Conservation (phyloP, 208 protist genomes). For the Acanthamoeba rhysodes region DNA sequence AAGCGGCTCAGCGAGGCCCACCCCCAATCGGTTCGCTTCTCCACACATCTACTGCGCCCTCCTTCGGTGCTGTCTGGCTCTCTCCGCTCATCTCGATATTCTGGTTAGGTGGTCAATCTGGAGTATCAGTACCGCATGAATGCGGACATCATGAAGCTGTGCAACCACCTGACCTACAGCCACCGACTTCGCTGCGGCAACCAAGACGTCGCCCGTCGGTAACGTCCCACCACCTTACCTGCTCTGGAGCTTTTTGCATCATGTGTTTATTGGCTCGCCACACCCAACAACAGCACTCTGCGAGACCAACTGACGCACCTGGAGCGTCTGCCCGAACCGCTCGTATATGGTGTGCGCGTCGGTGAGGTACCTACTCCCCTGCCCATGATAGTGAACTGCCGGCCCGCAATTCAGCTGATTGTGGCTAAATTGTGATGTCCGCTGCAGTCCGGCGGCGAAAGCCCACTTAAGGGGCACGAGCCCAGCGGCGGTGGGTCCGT, state of each 20-base stretch:
- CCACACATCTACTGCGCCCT: neutral
- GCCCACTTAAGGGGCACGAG: neutral
- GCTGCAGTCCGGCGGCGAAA: too few relatives aligned
- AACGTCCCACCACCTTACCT: neutral
- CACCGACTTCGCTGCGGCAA: conserved; percentile 82
- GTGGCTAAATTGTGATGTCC: neutral
- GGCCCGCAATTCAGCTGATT: neutral
- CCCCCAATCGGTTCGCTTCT: conserved; percentile 75
- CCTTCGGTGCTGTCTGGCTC: neutral
- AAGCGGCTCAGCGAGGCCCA: conserved; percentile 84
- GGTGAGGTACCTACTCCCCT: neutral
- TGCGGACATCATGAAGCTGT: conserved; percentile 88
- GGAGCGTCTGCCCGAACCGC: neutral
- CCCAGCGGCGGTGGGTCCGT: neutral
- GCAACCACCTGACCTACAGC: conserved; percentile 89
- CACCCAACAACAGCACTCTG: neutral
- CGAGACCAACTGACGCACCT: neutral
- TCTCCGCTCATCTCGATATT: neutral
- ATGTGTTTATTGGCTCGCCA: neutral
- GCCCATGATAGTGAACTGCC: too few relatives aligned
- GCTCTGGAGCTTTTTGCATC: neutral
- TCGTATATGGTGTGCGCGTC: neutral
- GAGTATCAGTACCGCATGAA: conserved; percentile 91
- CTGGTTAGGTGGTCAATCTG: conserved; percentile 79
- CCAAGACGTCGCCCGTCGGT: neutral